Base-by-base conservation (phyloP, 306 rosid genomes). In the Sicyos edulis region DNA sequence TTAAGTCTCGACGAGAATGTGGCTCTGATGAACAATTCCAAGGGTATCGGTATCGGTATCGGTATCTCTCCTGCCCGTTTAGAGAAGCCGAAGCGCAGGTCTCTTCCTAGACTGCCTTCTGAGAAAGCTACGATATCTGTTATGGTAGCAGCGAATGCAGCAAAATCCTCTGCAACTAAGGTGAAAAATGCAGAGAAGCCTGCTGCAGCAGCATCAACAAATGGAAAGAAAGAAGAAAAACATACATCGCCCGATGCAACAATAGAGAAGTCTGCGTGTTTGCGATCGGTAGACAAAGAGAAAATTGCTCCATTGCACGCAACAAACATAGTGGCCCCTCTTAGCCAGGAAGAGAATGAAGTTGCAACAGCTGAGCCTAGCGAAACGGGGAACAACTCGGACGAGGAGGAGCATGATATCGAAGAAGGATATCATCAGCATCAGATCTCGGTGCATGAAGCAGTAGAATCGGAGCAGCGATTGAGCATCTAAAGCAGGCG, bases 21-120 rank as follows among this genome's bases (percentile, higher is more conserved):
- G 42, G 74, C 91, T 74, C 79, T 75, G 79, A 87, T 74, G 71
- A 87, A 71, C 52, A 78, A 82, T 72, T 42, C 78, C 34, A 89
- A 84, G 84, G 90, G 77, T 32, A 32, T 32, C 37, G 75, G 70
- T 32, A 32, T 70, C 65, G 90, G 77, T 32, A 32, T 32, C 37
- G 75, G 70, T 32, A 32, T 70, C 65, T 78, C 78, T 58, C 83
- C 83, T 54, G 78, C 75, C 74, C 82, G 75, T 76, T 78, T 61
- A 42, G 90, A 86, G 83, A 95, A 83, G 96, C 95, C 97, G 45
- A 90, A 79, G 15, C 78, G 99, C 29, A 95, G 79, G 82, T 95
- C 99, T 73, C 97, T 95, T 73, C 99, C 99, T 52, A 83, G 81
- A 76, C 84, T 91, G 76, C 85, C 87, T 54, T 81, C 97, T 75